These are phyloP conservation scores for Schizosaccharomyces versatilis DNA, from an alignment of 1,139 yeast genomes.

Conservation along the genomic window DNA sequence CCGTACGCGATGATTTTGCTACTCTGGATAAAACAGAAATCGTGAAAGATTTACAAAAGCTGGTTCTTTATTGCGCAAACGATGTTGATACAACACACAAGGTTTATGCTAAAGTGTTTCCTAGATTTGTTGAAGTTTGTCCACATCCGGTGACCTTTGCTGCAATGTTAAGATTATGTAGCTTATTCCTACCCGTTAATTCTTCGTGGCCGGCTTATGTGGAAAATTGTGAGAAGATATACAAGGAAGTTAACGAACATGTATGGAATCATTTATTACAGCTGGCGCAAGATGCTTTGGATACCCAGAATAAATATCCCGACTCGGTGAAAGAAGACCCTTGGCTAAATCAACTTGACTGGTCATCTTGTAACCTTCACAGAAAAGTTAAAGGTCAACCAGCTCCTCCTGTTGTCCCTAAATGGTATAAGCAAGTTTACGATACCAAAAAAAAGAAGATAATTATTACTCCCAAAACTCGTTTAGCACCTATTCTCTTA, in stretches of 20 bases:
- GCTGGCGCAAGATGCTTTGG: conserved; percentile 40
- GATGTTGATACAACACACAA: conserved; percentile 61
- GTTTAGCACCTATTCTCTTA: conserved; percentile 56
- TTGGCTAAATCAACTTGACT: conserved; percentile 75
- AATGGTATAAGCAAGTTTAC: conserved; percentile 70
- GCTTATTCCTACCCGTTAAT: conserved; percentile 64
- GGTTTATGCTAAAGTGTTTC: conserved; percentile 48
- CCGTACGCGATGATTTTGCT: conserved; percentile 41
- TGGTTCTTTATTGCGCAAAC: conserved; percentile 62
- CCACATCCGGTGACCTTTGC: conserved; percentile 95
- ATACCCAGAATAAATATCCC: conserved; percentile 5
- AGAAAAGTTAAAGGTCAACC: conserved; percentile 24
- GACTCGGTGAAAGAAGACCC: conserved; percentile 37
- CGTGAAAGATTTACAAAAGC: conserved; percentile 31
- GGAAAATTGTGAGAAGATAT: conserved; percentile 42
- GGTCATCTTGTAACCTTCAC: conserved; percentile 26
- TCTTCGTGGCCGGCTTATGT: conserved; percentile 52
- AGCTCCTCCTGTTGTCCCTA: conserved; percentile 66
- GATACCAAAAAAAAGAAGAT: conserved; percentile 27
- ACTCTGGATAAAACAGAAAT: conserved; percentile 33
- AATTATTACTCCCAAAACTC: conserved; percentile 44
- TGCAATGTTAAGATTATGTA: conserved; percentile 54
- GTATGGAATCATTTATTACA: conserved; percentile 38
- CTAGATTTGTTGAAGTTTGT: conserved; percentile 40
- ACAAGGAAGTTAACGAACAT: conserved; percentile 33